Base-by-base conservation (phyloP, 2,329 filamentous ascomycete species). In the Incumbomyces delicatus region DNA sequence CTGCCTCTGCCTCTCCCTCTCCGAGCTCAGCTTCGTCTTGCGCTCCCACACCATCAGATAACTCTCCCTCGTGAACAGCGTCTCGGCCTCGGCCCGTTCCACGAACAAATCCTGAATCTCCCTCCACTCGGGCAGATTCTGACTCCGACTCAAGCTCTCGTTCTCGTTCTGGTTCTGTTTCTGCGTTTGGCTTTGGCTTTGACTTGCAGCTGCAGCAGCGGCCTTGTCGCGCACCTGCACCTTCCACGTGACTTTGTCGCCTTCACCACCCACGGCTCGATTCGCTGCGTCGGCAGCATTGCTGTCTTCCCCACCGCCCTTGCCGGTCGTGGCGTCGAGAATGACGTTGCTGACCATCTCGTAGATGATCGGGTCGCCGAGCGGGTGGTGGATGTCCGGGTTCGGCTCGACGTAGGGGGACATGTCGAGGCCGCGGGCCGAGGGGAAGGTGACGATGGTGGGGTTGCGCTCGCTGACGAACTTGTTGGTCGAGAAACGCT, bases 31-130 rank as follows among this genome's bases (percentile, higher is more conserved):
- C 51, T 70, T 72, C 61, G 77, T 82, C 66, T 88, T 78, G 64
- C 85, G 75, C 71, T 96, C 92, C 92, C 92, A 96, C 37, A 98
- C 80, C 77, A 96, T 94, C 49, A 96, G 68, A 71, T 96, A 96
- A 47, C 85, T 85, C 74, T 98, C 92, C 44, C 90, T 87, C 0
- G 94, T 83, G 60, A 95, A 94, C 54, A 98, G 64, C 57, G 94
- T 76, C 71, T 98, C 90, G 53, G 79, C 85, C 66, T 90, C 84
- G 16, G 92, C 85, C 65, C 83, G 82, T 62, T 95, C 86, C 6
- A 98, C 90, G 62, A 84, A 95, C 55, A 98, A 63, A 69, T 98
- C 92, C 70, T 98, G 92, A 47, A 89, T 83, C 49, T 94, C 85
- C 44, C 94, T 78, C 92, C 92, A 98, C 63, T 94, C 85, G 30